Base-by-base conservation (phyloP, 129 eudicot genomes). In the Centrapalus pauciflorus region DNA sequence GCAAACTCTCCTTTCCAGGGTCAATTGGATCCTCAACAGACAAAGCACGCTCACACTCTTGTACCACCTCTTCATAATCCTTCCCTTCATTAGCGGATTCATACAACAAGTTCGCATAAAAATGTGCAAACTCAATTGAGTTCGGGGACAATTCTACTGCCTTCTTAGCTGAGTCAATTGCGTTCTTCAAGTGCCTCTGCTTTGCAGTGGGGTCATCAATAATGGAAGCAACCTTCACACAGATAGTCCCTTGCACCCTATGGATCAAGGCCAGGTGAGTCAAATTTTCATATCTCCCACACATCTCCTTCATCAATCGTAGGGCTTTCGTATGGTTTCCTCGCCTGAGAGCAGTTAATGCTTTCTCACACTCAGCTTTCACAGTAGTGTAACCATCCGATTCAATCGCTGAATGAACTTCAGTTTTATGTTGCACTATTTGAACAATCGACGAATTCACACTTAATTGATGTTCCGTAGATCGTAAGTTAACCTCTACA, bases 1-100 rank as follows among this genome's bases (percentile, higher is more conserved):
- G 82, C 72, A 86, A 72, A 46, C 86, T 76, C 82, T 84, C 95
- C 72, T 72, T 81, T 4, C 79, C 90, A 5, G 97, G 97, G 72
- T 90, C 97, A 52, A 69, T n/a, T n/a, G 94, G 94, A 55, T 77
- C 67, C 61, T 82, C 84, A 38, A 86, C 71, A 1, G 70, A 75
- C 68, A 86, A 76, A 23, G 86, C 94, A 66, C 94, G 71, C 60
- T 86, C 86, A 69, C 94, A 86, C 82, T 82, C 94, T 4, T 69
- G 73, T 66, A 83, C 74, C 69, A 83, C 94, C 64, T 80, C 89
- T 75, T 86, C 89, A 25, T 80, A 86, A 50, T 86, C 94, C 80
- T 77, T 86, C 3, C 69, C 80, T 8, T 86, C 89, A 45, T 72
- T 80, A 2, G 89, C 89, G 2, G 77, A 70, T 54, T 86, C 94